Percentiles rank a stretch among this genome's conserved stretches.
phyloP scores from a whole-genome alignment of 2,329 filamentous ascomycete species.

The Xylaria polymorpha region DNA sequence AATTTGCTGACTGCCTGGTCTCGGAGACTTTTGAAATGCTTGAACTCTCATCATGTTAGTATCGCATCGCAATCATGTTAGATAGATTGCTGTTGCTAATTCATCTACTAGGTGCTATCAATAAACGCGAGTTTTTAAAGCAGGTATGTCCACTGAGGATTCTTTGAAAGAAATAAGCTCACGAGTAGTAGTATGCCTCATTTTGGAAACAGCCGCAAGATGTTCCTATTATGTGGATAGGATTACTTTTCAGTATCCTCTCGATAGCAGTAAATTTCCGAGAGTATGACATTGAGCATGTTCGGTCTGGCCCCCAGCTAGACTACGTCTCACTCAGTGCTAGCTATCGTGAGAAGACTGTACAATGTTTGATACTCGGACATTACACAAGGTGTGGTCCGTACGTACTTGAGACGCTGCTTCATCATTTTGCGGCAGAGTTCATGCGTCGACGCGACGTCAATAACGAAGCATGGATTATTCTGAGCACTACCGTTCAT shows the following conservation, averaged over 20 bases:
- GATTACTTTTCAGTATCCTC: constrained; percentile 59
- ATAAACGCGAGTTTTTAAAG: constrained; percentile 47
- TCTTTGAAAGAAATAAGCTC: constrained; percentile 18
- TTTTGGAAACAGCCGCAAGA: constrained; percentile 57
- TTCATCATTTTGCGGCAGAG: constrained; percentile 52
- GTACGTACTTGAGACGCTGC: constrained; percentile 55
- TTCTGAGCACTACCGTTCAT: constrained; percentile 50
- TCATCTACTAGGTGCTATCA: constrained; percentile 40
- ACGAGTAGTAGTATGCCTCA: constrained; percentile 53
- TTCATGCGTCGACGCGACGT: constrained; percentile 48
- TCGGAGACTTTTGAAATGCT: constrained; percentile 54
- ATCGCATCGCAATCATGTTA: background rate
- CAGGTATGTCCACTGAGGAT: constrained; percentile 38
- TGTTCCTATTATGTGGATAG: constrained; percentile 58
- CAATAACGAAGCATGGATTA: constrained; percentile 51
- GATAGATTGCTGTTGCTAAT: constrained; percentile 9
- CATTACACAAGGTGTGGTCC: constrained; percentile 58
- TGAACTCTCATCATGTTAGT: constrained; percentile 45
- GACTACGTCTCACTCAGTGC: constrained; percentile 28
- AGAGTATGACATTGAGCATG: constrained; percentile 29
- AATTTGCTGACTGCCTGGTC: constrained; percentile 51
- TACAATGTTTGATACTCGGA: constrained; percentile 54
- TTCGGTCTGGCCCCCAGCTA: constrained; percentile 9
- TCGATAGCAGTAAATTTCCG: constrained; percentile 52
- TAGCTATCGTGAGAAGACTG: constrained; percentile 47